Evolutionary conservation across 2,329 filamentous ascomycete species (phyloP), one percentile per base, ranked within the genome.

Genomic region (Chalaropsis thielavioides): DNA sequence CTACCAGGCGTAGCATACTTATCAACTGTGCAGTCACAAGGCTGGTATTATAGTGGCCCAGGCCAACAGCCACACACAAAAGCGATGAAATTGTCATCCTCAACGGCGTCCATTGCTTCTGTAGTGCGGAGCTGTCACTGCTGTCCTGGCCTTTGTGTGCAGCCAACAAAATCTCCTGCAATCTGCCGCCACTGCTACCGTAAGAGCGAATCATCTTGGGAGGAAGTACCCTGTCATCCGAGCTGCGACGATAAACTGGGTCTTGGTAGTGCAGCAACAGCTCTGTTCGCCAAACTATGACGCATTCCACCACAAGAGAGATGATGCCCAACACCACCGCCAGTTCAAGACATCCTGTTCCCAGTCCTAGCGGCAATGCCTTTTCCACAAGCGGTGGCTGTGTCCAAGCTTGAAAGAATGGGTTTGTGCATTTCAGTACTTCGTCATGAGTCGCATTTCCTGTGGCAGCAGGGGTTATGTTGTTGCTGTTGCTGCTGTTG

Each of bases 11-110:
- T 38, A 65, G 31, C 54, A 65, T 59, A 22, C 58, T 31, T 15
- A 65, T 22, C 41, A 65, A 44, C 31, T 65, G 63, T 15, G 59
- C 58, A 17, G 59, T 65, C 19, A 61, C 44, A 8, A 65, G 59
- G 19, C 31, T 62, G 6, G 24, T 65, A 8, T 51, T 65, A 24
- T 65, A 65, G 31, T 61, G 58, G 0, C 56, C 58, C 38, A 65
- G 38, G 8, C 58, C 44, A 41, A 31, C 41, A 38, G 58, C 44
- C 19, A 65, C 38, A 7, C 43, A 54, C 4, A 65, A 13, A 19
- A 65, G 41, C 35, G 59, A 41, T 17, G 24, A 27, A n/a, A 65
- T 17, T 2, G 46, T 44, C 22, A 65, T 49, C 6, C 59, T n/a
- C 44, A 65, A 46, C 7, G 41, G 46, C 13, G 46, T 46, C 43